Base-by-base conservation (phyloP, 2,329 filamentous ascomycete species). In the Boeremia exigua region DNA sequence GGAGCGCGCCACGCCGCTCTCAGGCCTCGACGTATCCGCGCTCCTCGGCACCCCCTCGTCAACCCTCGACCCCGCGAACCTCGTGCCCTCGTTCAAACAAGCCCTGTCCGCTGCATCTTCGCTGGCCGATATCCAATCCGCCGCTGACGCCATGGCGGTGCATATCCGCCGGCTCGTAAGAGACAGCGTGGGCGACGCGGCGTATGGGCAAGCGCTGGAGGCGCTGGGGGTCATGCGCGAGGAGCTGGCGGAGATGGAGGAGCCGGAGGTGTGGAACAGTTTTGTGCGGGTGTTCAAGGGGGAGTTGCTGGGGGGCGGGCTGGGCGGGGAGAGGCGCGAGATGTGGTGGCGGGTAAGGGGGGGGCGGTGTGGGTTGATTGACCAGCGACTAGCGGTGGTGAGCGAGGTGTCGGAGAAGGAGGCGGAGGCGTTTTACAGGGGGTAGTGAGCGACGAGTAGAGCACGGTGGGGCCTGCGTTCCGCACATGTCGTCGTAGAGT, bases 61-160 rank as follows among this genome's bases (percentile, higher is more conserved):
- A 27, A 76, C 81, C 70, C 81, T 90, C 53, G 83, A 85, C 8
- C 73, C 84, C 0, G 83, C 88, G 9, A 98, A 98, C 61, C 86
- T 93, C 1, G 86, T 98, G 5, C 92, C 95, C 0, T 91, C 94
- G 56, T 97, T 96, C 84, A 96, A 93, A 71, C 91, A 92, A 72
- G 83, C 88, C 3, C 80, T 98, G 14, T 81, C 81, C 1, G 77
- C 79, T 1, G 82, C 88, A 0, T 82, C 85, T 6, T 83, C 87
- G 27, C 78, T 88, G 1, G 78, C 83, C 1, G 81, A 84, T 3
- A 84, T 96, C 48, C 81, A 86, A 56, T 84, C 88, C 15, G 89
- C 89, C 1, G 82, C 87, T 6, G 85, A 87, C 61, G 91, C 96
- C 69, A 90, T 98, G 85, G 86, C 83, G 11, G 72, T 72, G 4